A percentile compares a stretch with the other conserved stretches of the same genome.
Conservation (phyloP, 2,329 filamentous ascomycete species). For the Magnaporthiopsis incrustans region DNA sequence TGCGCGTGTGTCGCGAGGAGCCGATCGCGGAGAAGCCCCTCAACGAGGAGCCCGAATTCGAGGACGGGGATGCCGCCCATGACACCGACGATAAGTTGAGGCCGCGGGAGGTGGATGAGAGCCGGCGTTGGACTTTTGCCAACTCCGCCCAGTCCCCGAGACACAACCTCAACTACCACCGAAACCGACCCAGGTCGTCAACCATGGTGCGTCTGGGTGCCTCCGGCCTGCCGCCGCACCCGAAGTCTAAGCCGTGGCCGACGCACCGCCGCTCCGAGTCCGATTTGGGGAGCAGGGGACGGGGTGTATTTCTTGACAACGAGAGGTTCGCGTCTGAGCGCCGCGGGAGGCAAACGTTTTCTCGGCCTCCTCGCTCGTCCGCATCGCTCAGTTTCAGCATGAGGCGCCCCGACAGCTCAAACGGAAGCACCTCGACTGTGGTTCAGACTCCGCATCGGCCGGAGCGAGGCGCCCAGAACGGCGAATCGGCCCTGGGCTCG, state of each 20-base stretch:
- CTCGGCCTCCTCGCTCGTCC: slow-evolving; percentile 13
- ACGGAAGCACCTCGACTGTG: slow-evolving; percentile 32
- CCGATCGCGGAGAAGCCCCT: not conserved
- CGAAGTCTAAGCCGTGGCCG: not conserved
- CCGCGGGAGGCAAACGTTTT: not conserved
- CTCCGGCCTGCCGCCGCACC: not conserved
- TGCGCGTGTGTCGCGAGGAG: not conserved
- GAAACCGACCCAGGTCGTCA: not conserved
- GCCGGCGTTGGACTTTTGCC: not conserved
- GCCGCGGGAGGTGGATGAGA: not conserved
- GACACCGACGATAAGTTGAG: not conserved
- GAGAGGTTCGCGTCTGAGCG: not conserved
- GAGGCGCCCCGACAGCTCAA: slow-evolving; percentile 29
- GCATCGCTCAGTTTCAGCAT: slow-evolving; percentile 22
- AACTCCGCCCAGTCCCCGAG: not conserved
- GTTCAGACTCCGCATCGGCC: slow-evolving; percentile 19
- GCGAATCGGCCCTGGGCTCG: slow-evolving; percentile 7
- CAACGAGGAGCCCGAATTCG: not conserved
- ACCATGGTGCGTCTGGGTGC: not conserved
- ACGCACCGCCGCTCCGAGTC: not conserved
- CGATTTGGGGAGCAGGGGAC: not conserved
- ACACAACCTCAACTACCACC: not conserved
- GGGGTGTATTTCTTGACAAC: not conserved
- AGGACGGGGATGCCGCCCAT: not conserved
- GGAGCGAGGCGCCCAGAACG: slow-evolving; percentile 11